Base-by-base conservation (phyloP, 2,329 filamentous ascomycete genomes). In the Neurospora sp. region DNA sequence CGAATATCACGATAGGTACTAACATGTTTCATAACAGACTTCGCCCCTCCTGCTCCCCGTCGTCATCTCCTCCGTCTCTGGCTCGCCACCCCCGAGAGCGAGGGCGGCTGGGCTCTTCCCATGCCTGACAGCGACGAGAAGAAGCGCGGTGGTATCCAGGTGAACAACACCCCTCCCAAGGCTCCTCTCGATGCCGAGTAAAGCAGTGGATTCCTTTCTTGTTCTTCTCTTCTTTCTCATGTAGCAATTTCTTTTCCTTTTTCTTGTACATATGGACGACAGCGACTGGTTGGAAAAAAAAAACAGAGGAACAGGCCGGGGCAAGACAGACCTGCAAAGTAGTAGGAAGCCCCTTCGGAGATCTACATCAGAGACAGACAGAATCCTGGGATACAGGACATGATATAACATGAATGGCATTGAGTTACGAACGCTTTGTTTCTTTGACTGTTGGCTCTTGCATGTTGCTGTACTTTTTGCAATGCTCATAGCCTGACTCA, bases 121-220 rank as follows among this genome's bases (percentile, higher is more conserved):
- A 95, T 94, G 81, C 89, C 88, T 75, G 93, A 97, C 79, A 91
- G 87, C 69, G 83, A 87, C 69, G 91, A 96, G 84, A 92, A 92
- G 86, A 97, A 96, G 87, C 85, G 93, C 19, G 92, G 92, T 8
- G 93, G 93, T 0, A 92, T 97, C 74, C 93, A 97, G 82, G 93
- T 97, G 2, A 87, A 97, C 79, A 88, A 96, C 78, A 91, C 86
- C 36, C 83, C 90, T 8, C 93, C 93, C 1, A 87, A 89, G 67
- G 91, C 90, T 57, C 89, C 90, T 10, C 81, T 93, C 67, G 92
- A 95, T 82, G 92, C 91, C 0, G 92, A 95, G 79, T 95, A 87
- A 77, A 62, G 52, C 52, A 17, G 8, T 33, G 23, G 6, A 8
- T 17, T 1, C 4, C 3, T 17, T 36, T 62, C 2, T 3, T 52